Conservation (phyloP, 2,329 filamentous ascomycete species). For the Aspergillus sp. region DNA sequence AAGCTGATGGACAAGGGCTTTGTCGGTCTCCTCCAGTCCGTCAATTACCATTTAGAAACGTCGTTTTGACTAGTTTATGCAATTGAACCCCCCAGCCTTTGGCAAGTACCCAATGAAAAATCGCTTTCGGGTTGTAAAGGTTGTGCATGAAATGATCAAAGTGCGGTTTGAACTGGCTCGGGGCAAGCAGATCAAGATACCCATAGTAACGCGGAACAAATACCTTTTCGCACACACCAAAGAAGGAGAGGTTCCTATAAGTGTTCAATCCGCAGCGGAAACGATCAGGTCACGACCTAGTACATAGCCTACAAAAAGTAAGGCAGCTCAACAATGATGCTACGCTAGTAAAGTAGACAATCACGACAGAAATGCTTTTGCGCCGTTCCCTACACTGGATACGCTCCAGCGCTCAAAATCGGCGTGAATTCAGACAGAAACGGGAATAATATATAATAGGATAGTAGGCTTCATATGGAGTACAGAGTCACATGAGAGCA, state of each 20-base stretch:
- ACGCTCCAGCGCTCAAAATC: too few relatives aligned
- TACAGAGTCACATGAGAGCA: too few relatives aligned
- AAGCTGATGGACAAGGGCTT: conserved; percentile 13
- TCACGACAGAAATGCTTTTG: too few relatives aligned
- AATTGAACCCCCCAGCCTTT: conserved; percentile 12
- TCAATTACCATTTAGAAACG: conserved; percentile 11
- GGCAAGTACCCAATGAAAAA: conserved; percentile 21
- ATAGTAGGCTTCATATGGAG: neutral
- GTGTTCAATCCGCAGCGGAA: conserved; percentile 8
- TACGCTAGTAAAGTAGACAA: too few relatives aligned
- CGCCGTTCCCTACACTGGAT: too few relatives aligned
- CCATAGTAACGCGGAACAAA: conserved; percentile 12
- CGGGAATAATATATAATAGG: too few relatives aligned
- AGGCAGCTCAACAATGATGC: too few relatives aligned
- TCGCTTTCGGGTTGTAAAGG: conserved; percentile 12
- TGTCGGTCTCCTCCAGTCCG: conserved; percentile 15
- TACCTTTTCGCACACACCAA: conserved; percentile 7
- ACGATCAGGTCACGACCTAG: too few relatives aligned
- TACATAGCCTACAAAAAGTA: too few relatives aligned
- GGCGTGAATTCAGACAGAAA: too few relatives aligned
- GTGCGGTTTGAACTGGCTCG: conserved; percentile 3
- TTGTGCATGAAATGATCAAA: conserved; percentile 7
- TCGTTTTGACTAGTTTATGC: conserved; percentile 13
- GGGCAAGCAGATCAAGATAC: conserved; percentile 7
- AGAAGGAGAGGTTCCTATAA: conserved; percentile 9